Base-by-base conservation (phyloP, 345 rosid genomes). In the Lumnitzera racemosa region DNA sequence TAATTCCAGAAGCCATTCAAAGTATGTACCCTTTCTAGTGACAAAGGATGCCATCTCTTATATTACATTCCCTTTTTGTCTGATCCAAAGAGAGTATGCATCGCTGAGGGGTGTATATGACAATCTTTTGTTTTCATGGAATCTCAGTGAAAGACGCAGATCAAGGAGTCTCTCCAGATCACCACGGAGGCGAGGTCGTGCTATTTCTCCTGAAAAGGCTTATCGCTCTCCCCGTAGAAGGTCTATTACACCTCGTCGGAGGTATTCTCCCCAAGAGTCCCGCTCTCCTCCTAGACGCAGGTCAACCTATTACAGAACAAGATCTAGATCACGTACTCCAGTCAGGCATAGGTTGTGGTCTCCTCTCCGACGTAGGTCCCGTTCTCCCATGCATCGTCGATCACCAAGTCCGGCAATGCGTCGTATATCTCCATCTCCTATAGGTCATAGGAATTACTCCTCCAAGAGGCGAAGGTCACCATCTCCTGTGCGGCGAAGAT, bases 101-200 rank as follows among this genome's bases (percentile, higher is more conserved):
- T 53, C 2, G 2, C 31, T 24, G 56, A 15, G 12, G 14, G 15
- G 29, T 24, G 43, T 36, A 36, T 36, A 36, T 36, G 43, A 23
- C 23, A 15, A 11, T 23, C 17, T 17, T 11, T 24, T 51, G 3
- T 24, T 4, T 51, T 24, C 16, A 9, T 24, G 59, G 12, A 43
- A 55, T 56, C 55, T 61, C 52, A 79, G 70, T 80, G 81, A 63
- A 46, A 67, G 70, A 52, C 74, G 47, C 53, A 86, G 75, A 60
- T 80, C 87, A 27, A 86, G 90, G 81, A 90, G 95, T 67, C 41
- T 83, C 24, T 88, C 99, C 3, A 74, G 76, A 72, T 90, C 98
- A 74, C 82, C 81, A 51, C 56, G 57, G 49, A 64, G 46, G 13
- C 71, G 68, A n/a, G 59, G 61, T 24, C 71, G 62, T 24, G 72